Percentiles rank a stretch among this genome's conserved stretches.
These are phyloP conservation scores for Tetrapisispora iriomotensis DNA, from an alignment of 805 yeast genomes.

Conservation along the genomic window DNA sequence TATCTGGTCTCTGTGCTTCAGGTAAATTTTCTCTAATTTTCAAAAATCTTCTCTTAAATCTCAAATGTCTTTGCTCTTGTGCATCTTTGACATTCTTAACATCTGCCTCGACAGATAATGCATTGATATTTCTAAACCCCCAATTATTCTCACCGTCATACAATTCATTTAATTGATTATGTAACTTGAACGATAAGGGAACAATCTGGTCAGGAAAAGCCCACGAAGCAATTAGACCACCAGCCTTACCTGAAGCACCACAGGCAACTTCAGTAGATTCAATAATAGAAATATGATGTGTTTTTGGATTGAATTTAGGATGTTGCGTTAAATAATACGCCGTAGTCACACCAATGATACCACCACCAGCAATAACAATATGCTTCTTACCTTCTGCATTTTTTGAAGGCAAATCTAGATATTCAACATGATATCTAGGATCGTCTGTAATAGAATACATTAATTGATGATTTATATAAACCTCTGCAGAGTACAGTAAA, in stretches of 20 bases:
- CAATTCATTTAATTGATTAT: slow-evolving; percentile 67
- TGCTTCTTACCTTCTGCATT: slow-evolving; percentile 49
- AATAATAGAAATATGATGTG: slow-evolving; percentile 71
- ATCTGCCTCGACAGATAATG: slow-evolving; percentile 85
- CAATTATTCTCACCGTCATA: slow-evolving; percentile 76
- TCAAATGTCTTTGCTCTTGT: slow-evolving; percentile 3
- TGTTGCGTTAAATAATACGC: slow-evolving; percentile 84
- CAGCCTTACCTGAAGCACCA: slow-evolving; percentile 97
- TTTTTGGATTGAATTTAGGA: slow-evolving; percentile 62
- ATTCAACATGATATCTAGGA: background rate
- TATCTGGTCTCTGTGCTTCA: background rate
- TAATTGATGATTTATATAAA: background rate
- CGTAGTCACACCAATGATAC: slow-evolving; percentile 91
- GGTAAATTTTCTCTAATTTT: background rate
- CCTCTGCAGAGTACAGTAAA: no score
- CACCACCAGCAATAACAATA: slow-evolving; percentile 85
- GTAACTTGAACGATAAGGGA: slow-evolving; percentile 76
- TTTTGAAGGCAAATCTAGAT: background rate
- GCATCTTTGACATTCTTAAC: slow-evolving; percentile 27
- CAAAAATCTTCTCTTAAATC: slow-evolving; percentile 1
- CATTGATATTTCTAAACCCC: slow-evolving; percentile 87
- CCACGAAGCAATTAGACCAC: slow-evolving; percentile 90
- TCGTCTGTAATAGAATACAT: background rate
- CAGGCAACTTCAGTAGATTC: slow-evolving; percentile 93
- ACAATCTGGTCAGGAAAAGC: slow-evolving; percentile 95